Conservation (phyloP, 2,329 filamentous ascomycete genomes). For the Clonostachys rhizophaga region DNA sequence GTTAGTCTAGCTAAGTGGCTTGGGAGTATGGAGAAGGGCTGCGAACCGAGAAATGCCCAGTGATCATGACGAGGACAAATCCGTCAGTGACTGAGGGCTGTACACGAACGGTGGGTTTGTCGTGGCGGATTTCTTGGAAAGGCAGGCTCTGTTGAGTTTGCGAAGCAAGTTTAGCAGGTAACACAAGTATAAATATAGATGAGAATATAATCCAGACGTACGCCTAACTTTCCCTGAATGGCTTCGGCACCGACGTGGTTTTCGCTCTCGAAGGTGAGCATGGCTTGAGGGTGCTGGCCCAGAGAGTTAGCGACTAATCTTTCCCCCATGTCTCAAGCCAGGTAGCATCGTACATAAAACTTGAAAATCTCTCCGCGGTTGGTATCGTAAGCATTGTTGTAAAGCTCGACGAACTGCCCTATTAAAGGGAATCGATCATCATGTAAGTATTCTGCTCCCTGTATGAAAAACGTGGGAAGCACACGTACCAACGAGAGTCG, state of each 20-base stretch:
- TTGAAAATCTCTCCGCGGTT: slow-evolving; percentile 59
- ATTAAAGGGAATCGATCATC: not conserved
- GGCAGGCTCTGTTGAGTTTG: slow-evolving; percentile 57
- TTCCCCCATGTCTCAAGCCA: not conserved
- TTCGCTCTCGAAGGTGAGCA: slow-evolving; percentile 85
- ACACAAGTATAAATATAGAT: not conserved
- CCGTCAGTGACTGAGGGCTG: slow-evolving; percentile 66
- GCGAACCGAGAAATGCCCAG: slow-evolving; percentile 76
- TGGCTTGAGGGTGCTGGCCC: slow-evolving; percentile 72
- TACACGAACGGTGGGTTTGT: slow-evolving; percentile 72
- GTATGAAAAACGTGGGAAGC: slow-evolving; percentile 4
- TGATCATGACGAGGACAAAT: slow-evolving; percentile 82
- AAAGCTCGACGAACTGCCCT: slow-evolving; percentile 88
- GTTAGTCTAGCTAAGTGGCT: not conserved
- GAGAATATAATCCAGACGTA: slow-evolving; percentile 36
- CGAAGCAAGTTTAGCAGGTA: not conserved
- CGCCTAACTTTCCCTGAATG: slow-evolving; percentile 79
- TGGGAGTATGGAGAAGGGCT: not conserved
- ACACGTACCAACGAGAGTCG: slow-evolving; percentile 41
- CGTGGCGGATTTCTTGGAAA: slow-evolving; percentile 77
- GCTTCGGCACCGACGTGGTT: slow-evolving; percentile 56
- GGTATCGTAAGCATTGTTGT: slow-evolving; percentile 83
- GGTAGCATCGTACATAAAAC: slow-evolving; percentile 65
- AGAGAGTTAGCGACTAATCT: not conserved
- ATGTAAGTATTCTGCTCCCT: not conserved